Evolutionary conservation across 768 basidiomycete genomes (phyloP).

Genomic region (Mycena floridula): DNA sequence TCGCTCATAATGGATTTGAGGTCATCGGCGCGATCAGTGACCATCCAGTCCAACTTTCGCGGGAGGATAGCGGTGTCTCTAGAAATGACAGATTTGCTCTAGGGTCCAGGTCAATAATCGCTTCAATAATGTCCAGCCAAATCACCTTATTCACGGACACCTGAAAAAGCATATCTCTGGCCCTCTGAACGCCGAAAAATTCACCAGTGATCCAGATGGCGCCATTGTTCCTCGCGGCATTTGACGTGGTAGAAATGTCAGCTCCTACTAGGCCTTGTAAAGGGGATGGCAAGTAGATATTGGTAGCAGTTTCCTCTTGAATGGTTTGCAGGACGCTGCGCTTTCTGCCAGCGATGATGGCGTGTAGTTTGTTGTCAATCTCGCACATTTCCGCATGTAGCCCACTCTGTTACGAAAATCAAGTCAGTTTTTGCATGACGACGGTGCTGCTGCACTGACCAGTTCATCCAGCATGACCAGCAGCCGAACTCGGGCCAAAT

Average conservation of each 20-base stretch:
- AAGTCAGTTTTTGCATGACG: conserved; percentile 4
- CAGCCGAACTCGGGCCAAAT: conserved; percentile 83
- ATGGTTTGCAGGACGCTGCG: conserved; percentile 83
- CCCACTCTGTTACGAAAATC: conserved; percentile 57
- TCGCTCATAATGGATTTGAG: conserved; percentile 91
- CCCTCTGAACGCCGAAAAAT: conserved; percentile 92
- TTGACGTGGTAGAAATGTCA: conserved; percentile 42
- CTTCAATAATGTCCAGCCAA: conserved; percentile 13
- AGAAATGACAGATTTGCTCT: conserved; percentile 89
- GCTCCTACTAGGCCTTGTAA: conserved; percentile 80
- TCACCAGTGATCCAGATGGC: conserved; percentile 96
- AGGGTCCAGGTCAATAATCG: conserved; percentile 4
- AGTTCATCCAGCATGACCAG: conserved; percentile 94
- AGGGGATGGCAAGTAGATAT: conserved; percentile 91
- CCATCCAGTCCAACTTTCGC: conserved; percentile 97
- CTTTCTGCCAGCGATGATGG: conserved; percentile 87
- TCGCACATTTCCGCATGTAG: conserved; percentile 88
- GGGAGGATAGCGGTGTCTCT: conserved; percentile 92
- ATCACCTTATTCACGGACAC: conserved; percentile 86
- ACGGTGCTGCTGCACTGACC: conserved; percentile 49
- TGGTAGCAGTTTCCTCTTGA: conserved; percentile 95
- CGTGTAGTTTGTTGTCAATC: conserved; percentile 91
- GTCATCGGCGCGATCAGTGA: conserved; percentile 93
- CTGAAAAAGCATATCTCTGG: conserved; percentile 91
- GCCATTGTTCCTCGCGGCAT: conserved; percentile 55